A percentile compares a stretch with the other conserved stretches of the same genome.
phyloP scores from a whole-genome alignment of 2,329 filamentous ascomycete genomes.

The Diplodia intermedia region DNA sequence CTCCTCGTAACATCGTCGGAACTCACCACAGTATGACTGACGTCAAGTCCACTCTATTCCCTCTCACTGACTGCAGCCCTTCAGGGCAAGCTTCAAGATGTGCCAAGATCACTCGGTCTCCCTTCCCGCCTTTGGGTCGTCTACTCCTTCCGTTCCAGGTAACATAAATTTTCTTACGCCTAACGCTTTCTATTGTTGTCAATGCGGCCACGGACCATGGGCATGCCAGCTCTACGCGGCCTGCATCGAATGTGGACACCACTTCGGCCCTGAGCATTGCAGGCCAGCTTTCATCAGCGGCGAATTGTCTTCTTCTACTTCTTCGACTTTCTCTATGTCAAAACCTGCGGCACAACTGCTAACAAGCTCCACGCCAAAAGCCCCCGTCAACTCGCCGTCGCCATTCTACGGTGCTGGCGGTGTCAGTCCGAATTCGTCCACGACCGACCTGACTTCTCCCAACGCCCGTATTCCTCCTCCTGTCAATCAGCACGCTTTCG shows the following conservation, averaged over 20 bases:
- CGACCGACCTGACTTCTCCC: neutral
- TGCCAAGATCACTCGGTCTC: neutral
- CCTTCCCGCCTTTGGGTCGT: neutral
- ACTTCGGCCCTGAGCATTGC: slow-evolving; percentile 3
- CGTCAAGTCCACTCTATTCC: neutral
- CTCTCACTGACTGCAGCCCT: neutral
- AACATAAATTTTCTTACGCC: slow-evolving; percentile 12
- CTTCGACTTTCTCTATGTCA: neutral
- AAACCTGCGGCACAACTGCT: neutral
- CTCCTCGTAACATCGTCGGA: neutral
- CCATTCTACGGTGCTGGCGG: neutral
- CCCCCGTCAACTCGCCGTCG: neutral
- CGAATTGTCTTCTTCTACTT: neutral
- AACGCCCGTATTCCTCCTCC: slow-evolving; percentile 8
- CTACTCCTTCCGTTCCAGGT: slow-evolving; percentile 4
- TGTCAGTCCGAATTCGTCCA: neutral
- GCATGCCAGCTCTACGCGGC: neutral
- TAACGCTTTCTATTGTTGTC: slow-evolving; percentile 25
- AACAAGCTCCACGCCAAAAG: slow-evolving; percentile 8
- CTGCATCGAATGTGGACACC: slow-evolving; percentile 21
- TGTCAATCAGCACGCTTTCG: neutral
- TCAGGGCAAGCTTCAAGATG: neutral
- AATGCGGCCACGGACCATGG: slow-evolving; percentile 13
- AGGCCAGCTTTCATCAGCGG: neutral
- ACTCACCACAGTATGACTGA: neutral